Evolutionary conservation across 352 stramenopile genomes (phyloP).

Genomic region (Thalassiosira livingstoniorum): DNA sequence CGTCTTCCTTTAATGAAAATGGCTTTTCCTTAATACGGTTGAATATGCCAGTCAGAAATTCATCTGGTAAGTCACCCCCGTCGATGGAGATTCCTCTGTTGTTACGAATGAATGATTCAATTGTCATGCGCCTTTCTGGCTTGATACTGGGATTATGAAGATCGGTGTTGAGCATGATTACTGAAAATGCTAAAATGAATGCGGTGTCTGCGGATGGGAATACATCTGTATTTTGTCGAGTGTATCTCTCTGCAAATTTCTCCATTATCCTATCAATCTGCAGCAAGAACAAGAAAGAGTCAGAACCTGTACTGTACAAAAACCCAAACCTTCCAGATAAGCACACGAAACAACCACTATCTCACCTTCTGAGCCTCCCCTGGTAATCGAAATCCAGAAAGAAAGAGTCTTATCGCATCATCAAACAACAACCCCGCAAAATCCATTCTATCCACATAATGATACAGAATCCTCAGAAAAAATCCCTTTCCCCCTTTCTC

Average conservation of each 20-base stretch:
- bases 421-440: conserved; percentile 95
- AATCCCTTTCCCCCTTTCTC: conserved; percentile 82
- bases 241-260: conserved; percentile 97
- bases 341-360: too few species aligned
- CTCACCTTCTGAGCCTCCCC: conserved; percentile 94
- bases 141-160: conserved; percentile 99
- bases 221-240: conserved; percentile 87
- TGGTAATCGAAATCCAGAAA: conserved; percentile 97
- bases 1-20: conserved; percentile 97
- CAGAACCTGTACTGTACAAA: too few species aligned
- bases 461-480: conserved; percentile 90
- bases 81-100: conserved; percentile 96
- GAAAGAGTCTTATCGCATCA: conserved; percentile 96
- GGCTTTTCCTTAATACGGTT: conserved; percentile 94
- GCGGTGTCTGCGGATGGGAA: conserved; percentile 96
- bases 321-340: too few species aligned
- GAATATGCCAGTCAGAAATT: conserved; percentile 94
- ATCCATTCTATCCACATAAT: conserved; percentile 97
- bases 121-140: conserved; percentile 97
- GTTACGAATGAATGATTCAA: conserved; percentile 95
- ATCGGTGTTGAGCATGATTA: conserved; percentile 97
- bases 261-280: conserved; percentile 99
- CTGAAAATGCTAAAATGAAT: conserved; percentile 97
- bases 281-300: conserved; percentile 14
- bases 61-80: conserved; percentile 92